These are phyloP conservation scores for Serendipita sp. DNA, from an alignment of 768 basidiomycete genomes.

Conservation along the genomic window DNA sequence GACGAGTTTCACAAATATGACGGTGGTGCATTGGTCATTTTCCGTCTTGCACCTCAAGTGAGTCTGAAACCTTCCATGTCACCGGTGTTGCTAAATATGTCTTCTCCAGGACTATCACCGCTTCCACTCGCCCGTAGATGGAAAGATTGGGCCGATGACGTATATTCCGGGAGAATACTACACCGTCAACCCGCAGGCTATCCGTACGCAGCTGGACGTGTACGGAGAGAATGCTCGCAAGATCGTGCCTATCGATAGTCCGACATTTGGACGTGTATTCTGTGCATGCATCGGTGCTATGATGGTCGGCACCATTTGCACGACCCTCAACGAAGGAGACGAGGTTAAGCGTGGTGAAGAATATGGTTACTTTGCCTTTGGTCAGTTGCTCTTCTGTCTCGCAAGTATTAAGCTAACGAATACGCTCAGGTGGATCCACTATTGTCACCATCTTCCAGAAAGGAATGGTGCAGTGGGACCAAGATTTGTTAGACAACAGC, in stretches of 20 bases:
- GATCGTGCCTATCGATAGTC: constrained; percentile 81
- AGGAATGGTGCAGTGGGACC: constrained; percentile 75
- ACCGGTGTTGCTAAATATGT: constrained; percentile 3
- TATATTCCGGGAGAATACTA: constrained; percentile 87
- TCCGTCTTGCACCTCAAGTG: constrained; percentile 61
- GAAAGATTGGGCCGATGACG: constrained; percentile 65
- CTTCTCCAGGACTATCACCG: constrained; percentile 75
- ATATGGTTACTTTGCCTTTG: constrained; percentile 90
- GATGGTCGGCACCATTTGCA: constrained; percentile 87
- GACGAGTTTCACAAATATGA: constrained; percentile 51
- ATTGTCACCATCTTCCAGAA: constrained; percentile 84
- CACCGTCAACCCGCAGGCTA: constrained; percentile 92
- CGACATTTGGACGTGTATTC: constrained; percentile 83
- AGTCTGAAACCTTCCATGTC: not conserved
- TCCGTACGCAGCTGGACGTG: constrained; percentile 77
- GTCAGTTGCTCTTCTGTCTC: constrained; percentile 28
- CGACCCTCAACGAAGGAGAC: constrained; percentile 76
- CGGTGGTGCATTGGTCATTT: constrained; percentile 77
- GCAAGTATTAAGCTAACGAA: constrained; percentile 7
- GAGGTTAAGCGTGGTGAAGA: constrained; percentile 71
- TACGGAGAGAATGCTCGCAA: constrained; percentile 91
- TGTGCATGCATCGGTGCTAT: constrained; percentile 84
- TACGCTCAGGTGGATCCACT: constrained; percentile 60
- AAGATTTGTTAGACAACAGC: constrained; percentile 77
- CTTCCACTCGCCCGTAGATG: constrained; percentile 79